Evolutionary conservation across 2,329 filamentous ascomycete genomes (phyloP), one percentile per base, ranked within the genome.

Genomic region (Colletotrichum australisinense): DNA sequence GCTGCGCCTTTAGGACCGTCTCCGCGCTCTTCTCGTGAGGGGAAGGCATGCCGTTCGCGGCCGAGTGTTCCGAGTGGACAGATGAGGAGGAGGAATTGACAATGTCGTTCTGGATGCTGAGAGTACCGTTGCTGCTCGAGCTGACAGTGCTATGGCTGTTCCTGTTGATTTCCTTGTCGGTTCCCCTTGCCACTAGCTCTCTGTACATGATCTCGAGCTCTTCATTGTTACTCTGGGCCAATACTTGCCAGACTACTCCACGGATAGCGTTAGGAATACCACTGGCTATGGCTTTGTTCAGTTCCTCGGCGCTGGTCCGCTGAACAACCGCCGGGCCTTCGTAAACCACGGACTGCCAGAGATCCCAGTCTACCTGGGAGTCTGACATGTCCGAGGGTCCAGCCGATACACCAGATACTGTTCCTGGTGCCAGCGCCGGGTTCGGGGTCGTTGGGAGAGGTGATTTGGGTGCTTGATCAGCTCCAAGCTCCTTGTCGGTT

Each of bases 171-270:
- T 95, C 93, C 82, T 94, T 95, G 72, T 95, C 94, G 3, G 94
- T 95, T 28, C 95, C 95, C 73, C 94, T 90, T 62, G 89, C 89
- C 38, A 94, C 89, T 11, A 99, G 88, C 73, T 97, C 95, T 75
- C 89, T 90, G 84, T 98, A 99, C n/a, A 95, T 90, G 19, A 88
- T 84, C 83, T 99, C 97, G 22, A 99, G 86, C 57, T 97, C 95
- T 74, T 96, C 93, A 77, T 95, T 97, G 83, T 98, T 97, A 84
- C 95, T 98, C 80, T 98, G 95, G 4, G 97, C 95, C 74, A 99
- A 86, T 8, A 98, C 96, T 83, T 99, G 97, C 97, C 97, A 99
- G 63, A 99, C 95, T 2, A 99, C 97, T n/a, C 97, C 97, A 72
- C 97, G 92, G 74, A 99, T 98, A 3, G 95, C 96, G 76, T 93